A percentile compares a stretch with the other conserved stretches of the same genome.
These are phyloP conservation scores for Chlamydomonas incerta DNA, from an alignment of 139 green algal species.

Conservation along the genomic window DNA sequence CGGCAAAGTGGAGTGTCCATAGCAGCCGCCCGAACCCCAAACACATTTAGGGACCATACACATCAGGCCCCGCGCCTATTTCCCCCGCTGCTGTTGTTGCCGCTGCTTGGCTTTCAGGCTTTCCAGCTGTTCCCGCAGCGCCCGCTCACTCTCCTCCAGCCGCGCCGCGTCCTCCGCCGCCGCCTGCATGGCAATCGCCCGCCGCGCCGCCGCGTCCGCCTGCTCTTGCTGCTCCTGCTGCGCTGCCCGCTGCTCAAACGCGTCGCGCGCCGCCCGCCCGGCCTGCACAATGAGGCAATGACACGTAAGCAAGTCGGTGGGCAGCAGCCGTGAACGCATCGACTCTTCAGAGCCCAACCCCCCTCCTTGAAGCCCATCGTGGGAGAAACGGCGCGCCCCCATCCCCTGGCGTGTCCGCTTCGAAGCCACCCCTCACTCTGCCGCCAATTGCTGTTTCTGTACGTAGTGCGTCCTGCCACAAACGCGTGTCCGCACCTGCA, in stretches of 20 bases:
- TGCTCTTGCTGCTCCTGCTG: background rate
- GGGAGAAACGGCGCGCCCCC: too few relatives aligned
- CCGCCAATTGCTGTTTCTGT: too few relatives aligned
- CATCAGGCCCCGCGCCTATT: too few relatives aligned
- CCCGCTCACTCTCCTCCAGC: background rate
- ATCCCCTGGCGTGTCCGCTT: too few relatives aligned
- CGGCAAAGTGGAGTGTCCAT: too few relatives aligned
- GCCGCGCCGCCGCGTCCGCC: background rate
- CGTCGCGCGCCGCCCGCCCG: background rate
- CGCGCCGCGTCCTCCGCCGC: background rate
- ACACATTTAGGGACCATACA: too few relatives aligned
- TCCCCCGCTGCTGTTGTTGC: background rate
- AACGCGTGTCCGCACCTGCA: constrained; percentile 35
- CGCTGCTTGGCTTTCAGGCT: background rate
- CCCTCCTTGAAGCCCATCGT: background rate
- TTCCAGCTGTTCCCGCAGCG: background rate
- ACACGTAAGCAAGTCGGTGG: background rate
- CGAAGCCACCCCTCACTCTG: background rate
- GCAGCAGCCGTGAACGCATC: background rate
- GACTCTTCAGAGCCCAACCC: background rate
- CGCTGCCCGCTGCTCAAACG: background rate
- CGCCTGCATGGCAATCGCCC: too few relatives aligned
- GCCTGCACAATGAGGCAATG: too few relatives aligned
- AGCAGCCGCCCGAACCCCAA: too few relatives aligned
- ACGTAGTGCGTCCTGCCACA: too few relatives aligned